phyloP scores from a whole-genome alignment of 148 eudicot genomes.

The Camellia lanceoleosa region DNA sequence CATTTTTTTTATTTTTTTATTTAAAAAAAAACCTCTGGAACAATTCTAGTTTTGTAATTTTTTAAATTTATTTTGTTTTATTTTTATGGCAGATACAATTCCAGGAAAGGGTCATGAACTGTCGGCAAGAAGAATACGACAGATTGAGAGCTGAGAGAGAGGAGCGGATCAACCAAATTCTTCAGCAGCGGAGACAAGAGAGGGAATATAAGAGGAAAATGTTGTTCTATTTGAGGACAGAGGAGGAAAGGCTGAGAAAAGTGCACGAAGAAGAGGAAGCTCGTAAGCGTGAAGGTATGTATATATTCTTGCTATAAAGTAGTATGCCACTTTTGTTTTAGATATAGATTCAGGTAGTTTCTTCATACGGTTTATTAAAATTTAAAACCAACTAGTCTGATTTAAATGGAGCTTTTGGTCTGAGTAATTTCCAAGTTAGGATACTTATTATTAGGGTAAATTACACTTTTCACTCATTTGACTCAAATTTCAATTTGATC shows the following conservation, averaged over 20 bases:
- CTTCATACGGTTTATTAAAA: too few relatives aligned
- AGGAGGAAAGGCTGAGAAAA: conserved; percentile 68
- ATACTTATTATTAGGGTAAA: neutral
- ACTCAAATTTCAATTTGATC: too few relatives aligned
- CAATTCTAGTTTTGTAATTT: neutral
- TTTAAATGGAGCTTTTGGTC: neutral
- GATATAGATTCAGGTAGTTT: too few relatives aligned
- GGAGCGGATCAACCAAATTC: conserved; percentile 44
- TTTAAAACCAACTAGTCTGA: too few relatives aligned
- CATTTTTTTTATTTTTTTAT: neutral
- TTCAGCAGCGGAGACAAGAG: conserved; percentile 54
- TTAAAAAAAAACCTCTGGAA: neutral
- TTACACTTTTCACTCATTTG: too few relatives aligned
- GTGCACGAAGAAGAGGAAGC: conserved; percentile 80
- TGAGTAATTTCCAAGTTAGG: neutral
- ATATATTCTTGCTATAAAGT: too few relatives aligned
- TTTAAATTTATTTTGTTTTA: neutral
- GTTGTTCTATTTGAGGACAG: conserved; percentile 55
- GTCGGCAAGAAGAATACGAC: conserved; percentile 54
- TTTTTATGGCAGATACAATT: conserved; percentile 44
- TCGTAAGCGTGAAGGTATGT: conserved; percentile 67
- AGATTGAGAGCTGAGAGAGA: conserved; percentile 63
- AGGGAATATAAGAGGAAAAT: conserved; percentile 65
- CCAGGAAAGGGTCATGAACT: conserved; percentile 45
- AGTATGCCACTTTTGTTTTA: too few relatives aligned